phyloP scores from a whole-genome alignment of 768 basidiomycete genomes.

The Panaeolus cyanescens region DNA sequence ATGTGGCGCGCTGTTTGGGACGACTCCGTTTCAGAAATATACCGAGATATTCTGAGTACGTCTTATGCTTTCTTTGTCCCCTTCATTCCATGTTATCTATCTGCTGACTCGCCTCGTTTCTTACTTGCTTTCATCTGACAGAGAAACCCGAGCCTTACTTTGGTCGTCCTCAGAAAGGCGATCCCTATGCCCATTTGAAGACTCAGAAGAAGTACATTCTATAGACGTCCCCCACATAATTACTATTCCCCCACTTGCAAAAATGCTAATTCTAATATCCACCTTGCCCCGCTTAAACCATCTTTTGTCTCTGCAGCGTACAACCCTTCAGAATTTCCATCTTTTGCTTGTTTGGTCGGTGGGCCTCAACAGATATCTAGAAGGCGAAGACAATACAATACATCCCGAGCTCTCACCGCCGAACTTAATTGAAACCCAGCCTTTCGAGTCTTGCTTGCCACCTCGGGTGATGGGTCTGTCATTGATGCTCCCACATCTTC shows the following conservation, averaged over 20 bases:
- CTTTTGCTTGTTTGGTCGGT: background rate
- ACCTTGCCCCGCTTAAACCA: background rate
- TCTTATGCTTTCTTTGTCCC: conserved; percentile 23
- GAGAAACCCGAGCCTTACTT: conserved; percentile 55
- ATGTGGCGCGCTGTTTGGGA: conserved; percentile 88
- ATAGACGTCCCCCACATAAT: conserved; percentile 12
- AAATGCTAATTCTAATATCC: background rate
- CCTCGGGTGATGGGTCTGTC: background rate
- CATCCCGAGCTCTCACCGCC: background rate
- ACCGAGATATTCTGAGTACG: conserved; percentile 68
- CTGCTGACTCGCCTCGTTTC: conserved; percentile 15
- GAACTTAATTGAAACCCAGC: background rate
- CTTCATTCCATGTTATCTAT: conserved; percentile 8
- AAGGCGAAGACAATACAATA: background rate
- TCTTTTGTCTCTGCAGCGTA: background rate
- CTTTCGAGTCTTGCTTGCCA: background rate
- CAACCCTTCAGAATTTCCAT: background rate
- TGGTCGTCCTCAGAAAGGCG: conserved; percentile 51
- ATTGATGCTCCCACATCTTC: background rate
- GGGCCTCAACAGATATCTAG: background rate
- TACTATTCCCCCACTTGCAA: background rate
- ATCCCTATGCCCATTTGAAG: conserved; percentile 59
- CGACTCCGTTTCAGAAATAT: conserved; percentile 60
- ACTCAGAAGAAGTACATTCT: conserved; percentile 44
- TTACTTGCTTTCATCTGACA: conserved; percentile 19